phyloP scores from a whole-genome alignment of 2,329 filamentous ascomycete genomes.

The Colletotrichum lentis region DNA sequence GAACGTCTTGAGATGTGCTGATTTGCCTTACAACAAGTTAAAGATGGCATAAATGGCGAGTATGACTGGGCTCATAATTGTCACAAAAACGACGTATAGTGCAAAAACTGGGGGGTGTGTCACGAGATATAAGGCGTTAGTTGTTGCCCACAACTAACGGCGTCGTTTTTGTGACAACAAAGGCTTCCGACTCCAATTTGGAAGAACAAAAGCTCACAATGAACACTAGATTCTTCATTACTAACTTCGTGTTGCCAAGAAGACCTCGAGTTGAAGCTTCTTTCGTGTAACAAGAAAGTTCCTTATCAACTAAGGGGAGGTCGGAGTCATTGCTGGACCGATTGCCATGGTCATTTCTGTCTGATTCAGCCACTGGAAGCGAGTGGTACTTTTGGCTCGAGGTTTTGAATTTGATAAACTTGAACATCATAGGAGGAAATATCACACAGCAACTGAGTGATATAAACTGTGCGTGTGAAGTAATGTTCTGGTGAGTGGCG shows the following conservation, averaged over 20 bases:
- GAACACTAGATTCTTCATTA: conserved; percentile 8
- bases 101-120: too few relatives aligned
- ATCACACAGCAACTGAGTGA: too few relatives aligned
- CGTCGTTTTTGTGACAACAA: too few relatives aligned
- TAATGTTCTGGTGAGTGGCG: too few relatives aligned
- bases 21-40: too few relatives aligned
- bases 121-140: too few relatives aligned
- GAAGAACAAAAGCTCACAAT: conserved; percentile 10
- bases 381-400: not conserved
- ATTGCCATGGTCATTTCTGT: not conserved
- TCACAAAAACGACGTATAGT: too few relatives aligned
- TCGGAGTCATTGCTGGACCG: conserved; percentile 17
- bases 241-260: not conserved
- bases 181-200: conserved; percentile 16
- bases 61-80: too few relatives aligned
- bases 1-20: too few relatives aligned
- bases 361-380: not conserved
- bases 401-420: not conserved
- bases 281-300: not conserved
- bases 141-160: too few relatives aligned
- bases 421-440: not conserved
- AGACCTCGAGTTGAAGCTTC: not conserved
- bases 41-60: too few relatives aligned
- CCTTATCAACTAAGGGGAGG: conserved; percentile 2
- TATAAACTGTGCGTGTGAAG: not conserved